Conservation (phyloP, 1,139 yeast genomes). For the Wickerhamomyces sp. region DNA sequence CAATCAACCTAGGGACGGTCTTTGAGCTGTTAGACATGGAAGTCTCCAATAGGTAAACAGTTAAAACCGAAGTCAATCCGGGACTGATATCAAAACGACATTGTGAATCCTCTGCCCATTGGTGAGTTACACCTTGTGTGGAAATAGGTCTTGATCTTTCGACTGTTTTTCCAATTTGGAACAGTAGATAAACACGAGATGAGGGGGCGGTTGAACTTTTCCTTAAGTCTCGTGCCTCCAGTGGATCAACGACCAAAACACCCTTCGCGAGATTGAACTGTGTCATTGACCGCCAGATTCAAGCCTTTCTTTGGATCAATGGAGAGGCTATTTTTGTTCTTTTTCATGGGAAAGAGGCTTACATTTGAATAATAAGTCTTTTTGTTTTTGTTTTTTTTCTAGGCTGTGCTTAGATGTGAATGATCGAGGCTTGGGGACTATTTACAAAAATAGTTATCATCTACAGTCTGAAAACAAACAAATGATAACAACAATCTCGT, state of each 20-base stretch:
- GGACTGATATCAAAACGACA: conserved; percentile 20
- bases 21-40: not conserved
- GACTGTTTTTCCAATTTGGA: conserved; percentile 17
- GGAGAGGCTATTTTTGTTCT: not conserved
- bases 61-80: conserved; percentile 8
- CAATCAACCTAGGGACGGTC: conserved; percentile 12
- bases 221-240: conserved; percentile 14
- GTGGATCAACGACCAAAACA: conserved; percentile 21
- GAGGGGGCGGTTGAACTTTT: not conserved
- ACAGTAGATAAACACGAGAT: conserved; percentile 13
- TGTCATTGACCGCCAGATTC: not conserved
- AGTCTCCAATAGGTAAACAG: conserved; percentile 14
- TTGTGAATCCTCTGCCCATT: conserved; percentile 21
- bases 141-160: conserved; percentile 10
- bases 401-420: not conserved
- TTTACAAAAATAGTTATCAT: not conserved
- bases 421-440: too few relatives aligned
- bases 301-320: not conserved
- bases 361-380: not conserved
- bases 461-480: too few relatives aligned
- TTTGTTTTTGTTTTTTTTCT: not conserved
- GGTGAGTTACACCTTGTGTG: not conserved
- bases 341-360: too few relatives aligned
- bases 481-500: not conserved
- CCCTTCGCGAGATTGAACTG: conserved; percentile 13